Percentiles rank a stretch among this genome's conserved stretches.
phyloP scores from a whole-genome alignment of 2,329 filamentous ascomycete species.

The Cladosporium colombiae region DNA sequence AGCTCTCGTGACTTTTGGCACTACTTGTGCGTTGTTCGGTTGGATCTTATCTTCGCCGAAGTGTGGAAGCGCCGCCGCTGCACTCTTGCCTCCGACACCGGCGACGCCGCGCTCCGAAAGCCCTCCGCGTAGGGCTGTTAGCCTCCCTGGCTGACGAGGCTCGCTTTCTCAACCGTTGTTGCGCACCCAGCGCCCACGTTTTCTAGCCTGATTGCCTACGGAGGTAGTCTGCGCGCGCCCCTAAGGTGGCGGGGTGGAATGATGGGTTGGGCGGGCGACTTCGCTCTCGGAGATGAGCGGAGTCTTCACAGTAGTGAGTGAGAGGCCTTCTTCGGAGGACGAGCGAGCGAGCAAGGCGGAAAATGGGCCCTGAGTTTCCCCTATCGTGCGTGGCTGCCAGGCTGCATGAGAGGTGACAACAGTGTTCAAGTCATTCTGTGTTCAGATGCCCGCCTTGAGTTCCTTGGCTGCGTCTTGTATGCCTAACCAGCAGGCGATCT shows the following conservation, averaged over 20 bases:
- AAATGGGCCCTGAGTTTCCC: conserved; percentile 6
- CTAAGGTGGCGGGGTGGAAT: not conserved
- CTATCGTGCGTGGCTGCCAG: conserved; percentile 1
- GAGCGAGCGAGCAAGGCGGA: not conserved
- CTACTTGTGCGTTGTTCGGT: not conserved
- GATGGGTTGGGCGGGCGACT: not conserved
- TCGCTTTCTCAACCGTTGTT: conserved; percentile 7
- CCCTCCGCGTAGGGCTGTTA: conserved; percentile 1
- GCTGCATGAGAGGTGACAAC: conserved; percentile 5
- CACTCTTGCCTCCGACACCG: conserved; percentile 1
- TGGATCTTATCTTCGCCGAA: conserved; percentile 12
- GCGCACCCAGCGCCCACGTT: not conserved
- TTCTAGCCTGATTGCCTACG: not conserved
- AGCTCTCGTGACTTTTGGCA: not conserved
- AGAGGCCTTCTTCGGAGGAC: not conserved
- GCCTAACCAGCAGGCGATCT: not conserved
- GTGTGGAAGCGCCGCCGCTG: not conserved
- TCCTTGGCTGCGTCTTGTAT: conserved; percentile 3
- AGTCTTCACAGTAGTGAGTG: not conserved
- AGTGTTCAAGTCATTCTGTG: conserved; percentile 4
- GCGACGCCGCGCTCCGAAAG: not conserved
- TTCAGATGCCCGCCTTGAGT: not conserved
- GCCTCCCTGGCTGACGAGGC: conserved; percentile 4
- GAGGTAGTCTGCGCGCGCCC: not conserved
- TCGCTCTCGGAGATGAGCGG: conserved; percentile 11